A percentile compares a stretch with the other conserved stretches of the same genome.
Evolutionary conservation across 331 rosid genomes (phyloP).

Genomic region (Dryas integrifolia): DNA sequence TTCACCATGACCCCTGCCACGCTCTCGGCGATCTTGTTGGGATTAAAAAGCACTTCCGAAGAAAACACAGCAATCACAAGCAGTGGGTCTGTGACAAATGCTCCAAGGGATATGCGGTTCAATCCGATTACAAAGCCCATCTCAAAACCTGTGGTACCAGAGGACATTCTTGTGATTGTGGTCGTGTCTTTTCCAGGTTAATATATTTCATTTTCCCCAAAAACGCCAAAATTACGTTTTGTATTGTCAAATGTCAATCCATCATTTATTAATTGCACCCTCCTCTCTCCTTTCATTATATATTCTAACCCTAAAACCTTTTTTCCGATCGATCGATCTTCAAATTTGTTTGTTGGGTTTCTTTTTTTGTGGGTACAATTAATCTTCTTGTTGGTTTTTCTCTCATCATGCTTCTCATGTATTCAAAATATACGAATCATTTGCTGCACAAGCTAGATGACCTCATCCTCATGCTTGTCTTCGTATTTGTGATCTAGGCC

Average conservation of each 20-base stretch:
- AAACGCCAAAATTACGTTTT: too few relatives aligned
- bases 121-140: conserved; percentile 91
- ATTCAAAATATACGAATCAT: too few relatives aligned
- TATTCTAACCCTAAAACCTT: too few relatives aligned
- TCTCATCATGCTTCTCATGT: not conserved
- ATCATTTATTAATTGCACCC: too few relatives aligned
- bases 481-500: conserved; percentile 22
- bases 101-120: conserved; percentile 89
- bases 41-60: conserved; percentile 83
- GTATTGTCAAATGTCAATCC: too few relatives aligned
- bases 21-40: conserved; percentile 96
- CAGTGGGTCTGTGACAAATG: conserved; percentile 95
- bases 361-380: too few relatives aligned
- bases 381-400: conserved; percentile 6
- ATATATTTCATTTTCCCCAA: not conserved
- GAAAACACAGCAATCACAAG: conserved; percentile 85
- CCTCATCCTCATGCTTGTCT: conserved; percentile 1
- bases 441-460: not conserved
- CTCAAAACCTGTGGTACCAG: conserved; percentile 92
- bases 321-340: too few relatives aligned
- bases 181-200: conserved; percentile 96
- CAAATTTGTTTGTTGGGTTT: too few relatives aligned
- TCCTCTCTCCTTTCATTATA: too few relatives aligned
- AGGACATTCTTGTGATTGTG: conserved; percentile 97
- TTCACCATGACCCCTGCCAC: conserved; percentile 89